Percentiles rank a stretch among this genome's conserved stretches.
phyloP scores from a whole-genome alignment of 768 basidiomycete species.

The Suillus subluteus region DNA sequence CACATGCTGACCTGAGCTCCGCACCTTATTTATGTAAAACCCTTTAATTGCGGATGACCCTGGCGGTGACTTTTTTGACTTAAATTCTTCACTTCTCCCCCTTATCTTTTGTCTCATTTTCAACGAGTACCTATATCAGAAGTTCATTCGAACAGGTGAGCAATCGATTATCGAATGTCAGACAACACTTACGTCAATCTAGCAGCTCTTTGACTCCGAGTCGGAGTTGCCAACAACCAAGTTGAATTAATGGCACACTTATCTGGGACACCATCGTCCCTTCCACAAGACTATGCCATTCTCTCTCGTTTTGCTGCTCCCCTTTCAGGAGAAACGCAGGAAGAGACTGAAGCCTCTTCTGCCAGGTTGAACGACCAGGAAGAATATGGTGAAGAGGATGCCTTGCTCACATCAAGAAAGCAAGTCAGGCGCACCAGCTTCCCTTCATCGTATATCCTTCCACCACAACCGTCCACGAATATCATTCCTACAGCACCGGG shows the following conservation, averaged over 20 bases:
- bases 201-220: neutral
- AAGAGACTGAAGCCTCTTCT: conserved; percentile 8
- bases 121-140: neutral
- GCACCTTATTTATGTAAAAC: neutral
- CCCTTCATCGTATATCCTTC: conserved; percentile 36
- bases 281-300: conserved; percentile 64
- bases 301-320: conserved; percentile 50
- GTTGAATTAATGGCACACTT: neutral
- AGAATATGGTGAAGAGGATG: neutral
- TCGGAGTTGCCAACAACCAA: neutral
- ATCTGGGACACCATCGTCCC: conserved; percentile 45
- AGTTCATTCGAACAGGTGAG: neutral
- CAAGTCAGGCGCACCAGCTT: conserved; percentile 28
- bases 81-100: neutral
- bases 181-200: neutral
- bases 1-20: neutral
- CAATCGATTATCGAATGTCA: no score
- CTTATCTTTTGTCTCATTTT: neutral
- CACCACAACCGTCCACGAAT: conserved; percentile 24
- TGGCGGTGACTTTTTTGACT: neutral
- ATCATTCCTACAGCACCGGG: conserved; percentile 26
- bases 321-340: conserved; percentile 11
- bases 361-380: conserved; percentile 10
- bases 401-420: neutral
- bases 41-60: neutral